Percentiles rank a stretch among this genome's conserved stretches.
Conservation (phyloP, 345 rosid species). For the Lepidium sativum region DNA sequence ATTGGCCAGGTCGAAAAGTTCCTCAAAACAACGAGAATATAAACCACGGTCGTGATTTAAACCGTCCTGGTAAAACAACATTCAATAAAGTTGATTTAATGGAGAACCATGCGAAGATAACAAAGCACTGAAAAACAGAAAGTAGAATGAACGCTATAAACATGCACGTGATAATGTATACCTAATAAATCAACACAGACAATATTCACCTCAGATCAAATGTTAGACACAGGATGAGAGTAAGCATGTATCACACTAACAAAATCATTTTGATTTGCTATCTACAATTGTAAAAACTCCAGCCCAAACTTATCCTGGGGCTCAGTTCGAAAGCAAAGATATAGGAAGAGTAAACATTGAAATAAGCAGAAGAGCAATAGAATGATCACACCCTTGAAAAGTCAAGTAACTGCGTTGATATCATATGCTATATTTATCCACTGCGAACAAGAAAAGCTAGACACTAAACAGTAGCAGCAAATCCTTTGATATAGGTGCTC, state of each 20-base stretch:
- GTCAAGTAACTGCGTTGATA: background rate
- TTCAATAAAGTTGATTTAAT: slow-evolving; percentile 12
- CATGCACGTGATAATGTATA: background rate
- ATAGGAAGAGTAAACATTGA: background rate
- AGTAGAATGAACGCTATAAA: background rate
- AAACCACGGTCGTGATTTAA: slow-evolving; percentile 90
- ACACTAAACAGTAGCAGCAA: background rate
- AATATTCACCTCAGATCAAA: background rate
- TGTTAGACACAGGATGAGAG: background rate
- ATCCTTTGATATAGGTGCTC: background rate
- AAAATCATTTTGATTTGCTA: background rate
- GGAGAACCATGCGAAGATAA: background rate
- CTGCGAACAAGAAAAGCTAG: background rate
- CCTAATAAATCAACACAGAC: background rate
- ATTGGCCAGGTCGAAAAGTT: slow-evolving; percentile 83
- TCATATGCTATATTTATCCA: background rate
- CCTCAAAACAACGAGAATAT: slow-evolving; percentile 95
- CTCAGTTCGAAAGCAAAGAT: background rate
- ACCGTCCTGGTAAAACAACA: slow-evolving; percentile 67
- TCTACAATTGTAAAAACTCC: background rate
- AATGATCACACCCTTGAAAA: background rate
- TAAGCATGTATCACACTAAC: background rate
- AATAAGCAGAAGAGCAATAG: background rate
- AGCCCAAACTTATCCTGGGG: background rate
- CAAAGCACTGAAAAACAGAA: background rate